Evolutionary conservation across 1,284 basidiomycete species (phyloP).

Genomic region (Malassezia globosa): DNA sequence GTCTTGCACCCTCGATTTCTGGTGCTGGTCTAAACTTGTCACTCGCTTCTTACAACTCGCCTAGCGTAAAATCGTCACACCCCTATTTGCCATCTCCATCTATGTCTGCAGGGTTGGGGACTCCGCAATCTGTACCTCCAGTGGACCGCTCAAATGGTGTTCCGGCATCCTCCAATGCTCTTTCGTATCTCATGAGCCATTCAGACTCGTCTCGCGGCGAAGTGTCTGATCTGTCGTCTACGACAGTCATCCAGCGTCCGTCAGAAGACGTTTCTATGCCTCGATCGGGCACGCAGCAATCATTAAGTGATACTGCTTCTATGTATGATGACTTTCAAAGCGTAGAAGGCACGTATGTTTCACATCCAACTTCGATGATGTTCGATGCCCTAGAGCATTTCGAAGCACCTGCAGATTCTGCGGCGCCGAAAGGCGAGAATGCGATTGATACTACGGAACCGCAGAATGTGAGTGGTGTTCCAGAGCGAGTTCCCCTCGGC

Average conservation of each 20-base stretch:
- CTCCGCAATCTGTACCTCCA: too few species aligned
- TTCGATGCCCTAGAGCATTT: slow-evolving; percentile 14
- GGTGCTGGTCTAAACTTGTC: slow-evolving; percentile 4
- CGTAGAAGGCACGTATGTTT: slow-evolving; percentile 5
- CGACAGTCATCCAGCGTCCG: too few species aligned
- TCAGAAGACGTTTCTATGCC: too few species aligned
- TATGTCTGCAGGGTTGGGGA: too few species aligned
- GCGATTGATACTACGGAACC: neutral
- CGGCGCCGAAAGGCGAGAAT: neutral
- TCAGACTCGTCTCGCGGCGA: too few species aligned
- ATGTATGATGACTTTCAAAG: neutral
- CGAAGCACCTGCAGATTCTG: neutral
- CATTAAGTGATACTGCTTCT: neutral
- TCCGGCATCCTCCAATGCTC: neutral
- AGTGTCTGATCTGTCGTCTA: too few species aligned
- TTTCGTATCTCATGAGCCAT: neutral
- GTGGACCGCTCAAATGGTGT: neutral
- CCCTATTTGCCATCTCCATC: too few species aligned
- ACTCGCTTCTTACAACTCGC: neutral
- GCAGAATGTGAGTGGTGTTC: neutral
- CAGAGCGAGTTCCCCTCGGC: neutral
- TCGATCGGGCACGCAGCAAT: too few species aligned
- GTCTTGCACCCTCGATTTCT: slow-evolving; percentile 3
- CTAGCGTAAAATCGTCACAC: too few species aligned
- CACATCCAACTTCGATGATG: slow-evolving; percentile 10